Base-by-base conservation (phyloP, 495 filamentous ascomycete species). In the Podospora bellae-mahoneyi region DNA sequence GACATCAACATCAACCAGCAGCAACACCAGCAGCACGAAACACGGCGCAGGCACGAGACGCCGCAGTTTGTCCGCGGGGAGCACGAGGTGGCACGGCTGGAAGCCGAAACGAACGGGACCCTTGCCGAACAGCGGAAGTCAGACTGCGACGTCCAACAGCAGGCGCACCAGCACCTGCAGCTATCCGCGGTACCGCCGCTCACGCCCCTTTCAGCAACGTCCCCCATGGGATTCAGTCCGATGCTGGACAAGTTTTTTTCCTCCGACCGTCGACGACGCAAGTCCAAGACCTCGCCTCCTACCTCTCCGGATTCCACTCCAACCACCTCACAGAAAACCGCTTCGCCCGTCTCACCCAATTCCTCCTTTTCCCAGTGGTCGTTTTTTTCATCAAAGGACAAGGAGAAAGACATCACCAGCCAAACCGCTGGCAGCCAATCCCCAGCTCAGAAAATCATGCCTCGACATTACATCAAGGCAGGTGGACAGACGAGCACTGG, bases 121-220 rank as follows among this genome's bases (percentile, higher is more conserved):
- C 67, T 82, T 48, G 81, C 82, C 58, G 83, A 83, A 53, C 75
- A 77, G 60, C 77, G 79, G 65, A 80, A 78, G 32, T 48, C 39
- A 48, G 39, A 48, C 39, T 48, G 39, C 39, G 39, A 48, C 39
- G 39, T 80, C 61, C 77, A 83, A 34, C 79, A 82, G 64, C 69
- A 28, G 65, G 26, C 62, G 62, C 62, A 64, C 62, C 66, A 65
- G 18, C 18, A 62, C 34, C 66, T 77, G 60, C 72, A 82, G 66
- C 73, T 82, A 59, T 61, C 70, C 68, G 77, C 76, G n/a, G 62
- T 65, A 61, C 59, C 64, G 20, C 66, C 68, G 39, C 62, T 57
- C 59, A 60, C 74, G 27, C 72, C 69, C 62, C 67, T 69, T 28
- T 70, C 66, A 23, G 64, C 68, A 23, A 60, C 65, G 44, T 65